These are phyloP conservation scores for Diaporthe aspalathi DNA, from an alignment of 2,329 filamentous ascomycete genomes.

Conservation along the genomic window DNA sequence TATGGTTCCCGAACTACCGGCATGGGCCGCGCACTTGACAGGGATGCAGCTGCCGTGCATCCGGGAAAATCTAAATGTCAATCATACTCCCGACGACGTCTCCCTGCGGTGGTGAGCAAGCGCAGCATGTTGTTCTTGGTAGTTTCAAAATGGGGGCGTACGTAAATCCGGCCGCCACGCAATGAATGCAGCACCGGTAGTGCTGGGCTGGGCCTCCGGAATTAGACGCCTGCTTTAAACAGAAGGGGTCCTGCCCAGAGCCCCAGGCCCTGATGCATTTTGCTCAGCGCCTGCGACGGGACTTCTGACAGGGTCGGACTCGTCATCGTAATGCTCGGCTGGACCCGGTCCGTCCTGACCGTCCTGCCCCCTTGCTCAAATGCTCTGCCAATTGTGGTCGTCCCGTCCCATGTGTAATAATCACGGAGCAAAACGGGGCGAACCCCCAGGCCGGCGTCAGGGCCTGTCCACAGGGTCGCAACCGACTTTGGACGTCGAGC, in stretches of 20 bases:
- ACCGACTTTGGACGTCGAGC: constrained; percentile 19
- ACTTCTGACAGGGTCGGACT: not conserved
- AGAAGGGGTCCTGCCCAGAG: constrained; percentile 7
- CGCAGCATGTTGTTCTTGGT: not conserved
- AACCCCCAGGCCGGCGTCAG: not conserved
- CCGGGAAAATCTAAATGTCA: not conserved
- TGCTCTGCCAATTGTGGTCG: not conserved
- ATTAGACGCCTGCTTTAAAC: not conserved
- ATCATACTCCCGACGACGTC: not conserved
- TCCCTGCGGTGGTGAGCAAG: not conserved
- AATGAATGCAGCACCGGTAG: not conserved
- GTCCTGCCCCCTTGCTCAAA: not conserved
- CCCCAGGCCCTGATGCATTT: not conserved
- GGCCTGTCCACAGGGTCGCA: not conserved
- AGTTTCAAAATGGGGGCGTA: not conserved
- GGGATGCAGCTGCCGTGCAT: not conserved
- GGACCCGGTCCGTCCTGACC: not conserved
- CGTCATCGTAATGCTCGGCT: not conserved
- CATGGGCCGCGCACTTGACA: not conserved
- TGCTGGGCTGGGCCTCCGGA: not conserved
- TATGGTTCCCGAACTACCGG: not conserved
- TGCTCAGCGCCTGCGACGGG: not conserved
- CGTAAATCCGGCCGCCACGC: not conserved
- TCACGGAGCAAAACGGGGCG: not conserved
- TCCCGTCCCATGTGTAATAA: constrained; percentile 6